phyloP scores from a whole-genome alignment of 2,329 filamentous ascomycete species.

The Aplosporella prunicola region DNA sequence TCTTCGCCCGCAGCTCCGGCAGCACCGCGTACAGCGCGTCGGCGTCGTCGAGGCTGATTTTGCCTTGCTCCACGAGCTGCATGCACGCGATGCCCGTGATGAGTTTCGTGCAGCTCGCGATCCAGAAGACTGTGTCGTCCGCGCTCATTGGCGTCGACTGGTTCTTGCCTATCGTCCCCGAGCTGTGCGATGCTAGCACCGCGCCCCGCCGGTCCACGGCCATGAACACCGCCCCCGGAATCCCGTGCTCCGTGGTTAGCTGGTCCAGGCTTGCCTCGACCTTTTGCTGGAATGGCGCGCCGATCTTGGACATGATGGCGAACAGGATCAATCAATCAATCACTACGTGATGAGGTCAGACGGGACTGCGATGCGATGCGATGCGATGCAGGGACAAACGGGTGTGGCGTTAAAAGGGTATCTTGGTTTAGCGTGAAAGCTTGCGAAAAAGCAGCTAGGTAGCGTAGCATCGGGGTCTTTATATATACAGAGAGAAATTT shows the following conservation, averaged over 20 bases:
- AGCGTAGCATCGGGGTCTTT: no score
- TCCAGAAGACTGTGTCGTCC: slow-evolving; percentile 44
- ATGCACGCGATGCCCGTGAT: slow-evolving; percentile 24
- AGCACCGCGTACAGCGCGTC: slow-evolving; percentile 22
- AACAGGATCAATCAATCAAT: no score
- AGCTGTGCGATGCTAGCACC: slow-evolving; percentile 32
- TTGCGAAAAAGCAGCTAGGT: no score
- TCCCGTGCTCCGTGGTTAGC: slow-evolving; percentile 18
- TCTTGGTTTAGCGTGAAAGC: no score
- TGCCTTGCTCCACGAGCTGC: slow-evolving; percentile 30
- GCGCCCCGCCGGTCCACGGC: slow-evolving; percentile 37
- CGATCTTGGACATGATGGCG: no score
- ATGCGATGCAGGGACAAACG: no score
- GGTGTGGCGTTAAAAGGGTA: no score
- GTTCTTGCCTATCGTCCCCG: slow-evolving; percentile 32
- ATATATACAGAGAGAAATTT: no score
- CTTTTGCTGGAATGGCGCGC: neutral
- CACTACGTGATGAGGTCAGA: no score
- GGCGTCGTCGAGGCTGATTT: slow-evolving; percentile 26
- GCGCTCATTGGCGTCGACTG: slow-evolving; percentile 45
- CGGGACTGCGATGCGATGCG: no score
- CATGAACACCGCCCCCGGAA: slow-evolving; percentile 37
- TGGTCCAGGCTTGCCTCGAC: slow-evolving; percentile 11
- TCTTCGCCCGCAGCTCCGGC: slow-evolving; percentile 32
- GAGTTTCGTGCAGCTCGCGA: slow-evolving; percentile 43